These are phyloP conservation scores for Cardamine chenopodiifolia DNA, from an alignment of 345 rosid genomes.

Conservation along the genomic window DNA sequence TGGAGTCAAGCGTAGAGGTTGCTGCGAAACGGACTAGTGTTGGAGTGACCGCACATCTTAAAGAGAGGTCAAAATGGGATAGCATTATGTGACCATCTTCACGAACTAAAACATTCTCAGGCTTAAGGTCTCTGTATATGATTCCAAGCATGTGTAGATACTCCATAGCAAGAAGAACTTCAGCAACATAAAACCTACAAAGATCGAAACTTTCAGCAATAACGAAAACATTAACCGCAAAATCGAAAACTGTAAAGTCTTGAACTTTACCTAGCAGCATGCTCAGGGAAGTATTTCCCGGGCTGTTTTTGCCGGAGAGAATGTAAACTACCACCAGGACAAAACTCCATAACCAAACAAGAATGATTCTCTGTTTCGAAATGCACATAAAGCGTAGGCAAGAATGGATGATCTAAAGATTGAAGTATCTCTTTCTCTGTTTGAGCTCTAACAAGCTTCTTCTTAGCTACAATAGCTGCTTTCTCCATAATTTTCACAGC, in stretches of 20 bases:
- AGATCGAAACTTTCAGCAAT: background rate
- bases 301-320: constrained; percentile 82
- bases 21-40: constrained; percentile 59
- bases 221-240: background rate
- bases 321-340: constrained; percentile 96
- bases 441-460: constrained; percentile 90
- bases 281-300: constrained; percentile 83
- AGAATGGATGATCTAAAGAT: constrained; percentile 87
- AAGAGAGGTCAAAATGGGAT: constrained; percentile 79
- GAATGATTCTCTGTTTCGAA: constrained; percentile 82
- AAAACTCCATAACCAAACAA: constrained; percentile 95
- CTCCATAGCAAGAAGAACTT: constrained; percentile 84
- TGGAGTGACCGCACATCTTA: constrained; percentile 67
- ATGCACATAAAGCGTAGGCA: constrained; percentile 82
- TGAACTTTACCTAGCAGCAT: constrained; percentile 70
- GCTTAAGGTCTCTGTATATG: constrained; percentile 81
- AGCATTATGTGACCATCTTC: constrained; percentile 91
- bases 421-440: constrained; percentile 88
- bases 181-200: constrained; percentile 81
- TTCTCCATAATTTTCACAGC: constrained; percentile 92
- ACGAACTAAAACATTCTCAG: constrained; percentile 76
- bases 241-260: background rate
- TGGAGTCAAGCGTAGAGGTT: constrained; percentile 42
- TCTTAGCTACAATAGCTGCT: constrained; percentile 64
- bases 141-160: constrained; percentile 92